phyloP scores from a whole-genome alignment of 768 basidiomycete species.

The Termitomyces sp. region DNA sequence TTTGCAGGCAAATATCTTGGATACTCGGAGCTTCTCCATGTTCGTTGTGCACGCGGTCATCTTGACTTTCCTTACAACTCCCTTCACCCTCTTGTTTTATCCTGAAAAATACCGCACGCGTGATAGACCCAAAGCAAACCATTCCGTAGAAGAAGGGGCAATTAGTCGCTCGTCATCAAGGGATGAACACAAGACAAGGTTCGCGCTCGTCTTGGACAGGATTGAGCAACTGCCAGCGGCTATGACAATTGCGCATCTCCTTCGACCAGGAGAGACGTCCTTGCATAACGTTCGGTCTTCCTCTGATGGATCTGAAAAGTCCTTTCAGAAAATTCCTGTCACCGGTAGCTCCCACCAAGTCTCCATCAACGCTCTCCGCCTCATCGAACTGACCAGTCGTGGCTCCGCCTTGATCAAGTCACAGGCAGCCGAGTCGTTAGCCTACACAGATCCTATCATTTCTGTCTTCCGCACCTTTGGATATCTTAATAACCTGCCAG shows the following conservation, averaged over 20 bases:
- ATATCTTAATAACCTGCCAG: conserved; percentile 56
- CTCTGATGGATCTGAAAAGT: conserved; percentile 24
- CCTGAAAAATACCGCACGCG: conserved; percentile 53
- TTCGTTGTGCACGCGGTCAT: conserved; percentile 78
- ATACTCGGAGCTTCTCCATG: conserved; percentile 75
- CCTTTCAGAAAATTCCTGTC: conserved; percentile 5
- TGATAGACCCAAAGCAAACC: conserved; percentile 16
- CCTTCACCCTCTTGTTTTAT: conserved; percentile 73
- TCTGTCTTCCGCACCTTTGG: conserved; percentile 77
- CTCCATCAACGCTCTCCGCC: conserved; percentile 74
- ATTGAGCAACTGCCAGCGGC: conserved; percentile 77
- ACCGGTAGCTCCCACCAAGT: conserved; percentile 18
- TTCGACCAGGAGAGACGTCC: conserved; percentile 32
- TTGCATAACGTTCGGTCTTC: conserved; percentile 1
- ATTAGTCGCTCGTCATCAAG: conserved; percentile 16
- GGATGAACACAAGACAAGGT: conserved; percentile 47
- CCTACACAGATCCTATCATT: conserved; percentile 65
- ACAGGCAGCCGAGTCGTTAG: conserved; percentile 63
- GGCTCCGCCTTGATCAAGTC: conserved; percentile 84
- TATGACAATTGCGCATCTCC: conserved; percentile 76
- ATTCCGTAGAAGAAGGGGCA: conserved; percentile 17
- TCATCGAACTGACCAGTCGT: conserved; percentile 85
- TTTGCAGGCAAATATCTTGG: conserved; percentile 56
- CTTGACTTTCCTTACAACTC: conserved; percentile 81
- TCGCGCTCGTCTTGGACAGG: conserved; percentile 71